These are phyloP conservation scores for Lactarius akahatsu DNA, from an alignment of 768 basidiomycete species.

Conservation along the genomic window DNA sequence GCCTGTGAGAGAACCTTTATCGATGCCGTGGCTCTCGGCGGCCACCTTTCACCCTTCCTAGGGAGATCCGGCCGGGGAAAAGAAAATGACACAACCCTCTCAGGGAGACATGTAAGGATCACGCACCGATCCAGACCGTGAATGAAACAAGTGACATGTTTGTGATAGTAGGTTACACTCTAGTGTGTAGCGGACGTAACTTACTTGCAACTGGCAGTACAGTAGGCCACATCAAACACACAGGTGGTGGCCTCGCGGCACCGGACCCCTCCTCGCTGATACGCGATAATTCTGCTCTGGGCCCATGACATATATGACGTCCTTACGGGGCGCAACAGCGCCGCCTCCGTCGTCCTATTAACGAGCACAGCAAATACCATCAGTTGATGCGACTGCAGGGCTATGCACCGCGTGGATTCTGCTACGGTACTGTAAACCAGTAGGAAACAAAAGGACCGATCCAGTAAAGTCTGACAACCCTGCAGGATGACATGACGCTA, in stretches of 20 bases:
- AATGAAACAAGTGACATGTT: not conserved
- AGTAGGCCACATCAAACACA: not conserved
- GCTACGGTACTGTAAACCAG: not conserved
- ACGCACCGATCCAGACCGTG: not conserved
- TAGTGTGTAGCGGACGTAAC: not conserved
- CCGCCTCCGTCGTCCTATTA: not conserved
- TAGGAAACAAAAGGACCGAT: not conserved
- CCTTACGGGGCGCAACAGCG: not conserved
- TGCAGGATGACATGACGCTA: not conserved
- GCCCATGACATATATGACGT: not conserved
- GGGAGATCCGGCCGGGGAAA: conserved; percentile 20
- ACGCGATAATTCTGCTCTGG: not conserved
- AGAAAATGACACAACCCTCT: not conserved
- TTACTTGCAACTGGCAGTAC: not conserved
- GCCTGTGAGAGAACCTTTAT: not conserved
- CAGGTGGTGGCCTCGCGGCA: not conserved
- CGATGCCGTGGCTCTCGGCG: conserved; percentile 2
- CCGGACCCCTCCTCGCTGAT: not conserved
- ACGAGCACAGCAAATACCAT: not conserved
- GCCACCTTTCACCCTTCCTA: not conserved
- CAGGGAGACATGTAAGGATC: not conserved
- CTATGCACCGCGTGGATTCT: not conserved
- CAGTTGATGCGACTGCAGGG: not conserved
- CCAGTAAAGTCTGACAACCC: not conserved
- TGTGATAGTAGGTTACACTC: not conserved